Evolutionary conservation across 306 rosid genomes (phyloP), one percentile per base, ranked within the genome.

Genomic region (Quercus aquifolioides): DNA sequence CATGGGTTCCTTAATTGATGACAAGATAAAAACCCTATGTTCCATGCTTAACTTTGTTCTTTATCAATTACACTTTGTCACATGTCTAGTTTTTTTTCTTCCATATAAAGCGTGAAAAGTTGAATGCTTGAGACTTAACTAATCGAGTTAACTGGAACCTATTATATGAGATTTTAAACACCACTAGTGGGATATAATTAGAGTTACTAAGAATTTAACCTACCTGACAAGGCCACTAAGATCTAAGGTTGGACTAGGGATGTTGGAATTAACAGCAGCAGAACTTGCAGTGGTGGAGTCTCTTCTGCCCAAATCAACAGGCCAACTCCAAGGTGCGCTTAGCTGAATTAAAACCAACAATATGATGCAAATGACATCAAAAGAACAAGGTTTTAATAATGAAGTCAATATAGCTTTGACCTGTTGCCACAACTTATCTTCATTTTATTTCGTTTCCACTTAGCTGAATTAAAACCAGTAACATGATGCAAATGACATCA

Each of bases 231-330:
- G 93, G 9, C 6, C 79, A 72, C 74, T 78, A 6, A 92, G 88
- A 69, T 81, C 74, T 25, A 35, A 76, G 1, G 33, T 1, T 0
- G 93, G 95, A 73, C 60, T 76, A 0, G 97, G 95, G 38, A 92
- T 4, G 71, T 89, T 78, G 23, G 86, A 69, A 78, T 86, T 87
- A 5, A 93, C 91, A 5, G 43, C 25, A 74, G 82, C 77, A 41
- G 78, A 73, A 81, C 92, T 92, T 59, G 97, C 90, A 18, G 92
- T 85, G 54, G 92, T 89, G 28, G 97, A 83, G 74, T 92, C 97
- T 80, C 97, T 85, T 92, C 95, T 86, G 0, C 93, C 95, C 74
- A 92, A 73, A 55, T 0, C 82, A 28, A 90, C 91, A 0, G 51
- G 41, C 90, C 93, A 92, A 74, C 77, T 78, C 46, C 46, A 41